Evolutionary conservation across 441 rosid genomes (phyloP).

Genomic region (Pelargonium fulgidum): DNA sequence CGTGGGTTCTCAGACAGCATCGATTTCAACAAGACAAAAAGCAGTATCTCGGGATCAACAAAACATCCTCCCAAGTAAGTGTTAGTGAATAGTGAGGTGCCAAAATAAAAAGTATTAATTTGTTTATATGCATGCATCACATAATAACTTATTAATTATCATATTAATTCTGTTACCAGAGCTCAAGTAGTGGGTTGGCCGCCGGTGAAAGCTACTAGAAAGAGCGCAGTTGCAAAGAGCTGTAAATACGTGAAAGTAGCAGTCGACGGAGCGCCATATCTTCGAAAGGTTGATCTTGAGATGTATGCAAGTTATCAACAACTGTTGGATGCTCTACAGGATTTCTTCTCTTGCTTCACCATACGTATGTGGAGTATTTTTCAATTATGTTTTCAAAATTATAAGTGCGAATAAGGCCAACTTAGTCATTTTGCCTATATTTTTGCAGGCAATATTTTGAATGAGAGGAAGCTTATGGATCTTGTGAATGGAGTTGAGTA

Average conservation of each 20-base stretch:
- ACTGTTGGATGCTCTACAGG: conserved; percentile 34
- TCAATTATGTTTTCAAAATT: not conserved
- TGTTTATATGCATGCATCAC: too few relatives aligned
- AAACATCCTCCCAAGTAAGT: not conserved
- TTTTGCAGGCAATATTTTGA: conserved; percentile 35
- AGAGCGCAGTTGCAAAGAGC: conserved; percentile 27
- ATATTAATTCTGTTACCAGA: too few relatives aligned
- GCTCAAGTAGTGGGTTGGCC: conserved; percentile 63
- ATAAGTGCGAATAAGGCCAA: not conserved
- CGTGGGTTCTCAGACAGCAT: conserved; percentile 33
- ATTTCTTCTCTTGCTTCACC: conserved; percentile 39
- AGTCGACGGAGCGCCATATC: conserved; percentile 59
- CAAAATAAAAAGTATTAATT: too few relatives aligned
- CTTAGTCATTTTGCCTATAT: not conserved
- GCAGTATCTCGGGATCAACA: not conserved
- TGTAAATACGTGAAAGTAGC: conserved; percentile 54
- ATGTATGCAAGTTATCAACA: conserved; percentile 34
- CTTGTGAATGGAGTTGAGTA: conserved; percentile 32
- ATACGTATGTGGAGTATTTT: conserved; percentile 30
- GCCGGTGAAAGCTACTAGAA: conserved; percentile 49
- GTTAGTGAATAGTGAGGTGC: too few relatives aligned
- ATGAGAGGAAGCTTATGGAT: conserved; percentile 29
- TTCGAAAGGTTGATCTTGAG: conserved; percentile 51
- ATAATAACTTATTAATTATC: too few relatives aligned
- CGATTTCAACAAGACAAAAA: conserved; percentile 22